Conservation (phyloP, 2,329 filamentous ascomycete species). For the Colletotrichum sp. region DNA sequence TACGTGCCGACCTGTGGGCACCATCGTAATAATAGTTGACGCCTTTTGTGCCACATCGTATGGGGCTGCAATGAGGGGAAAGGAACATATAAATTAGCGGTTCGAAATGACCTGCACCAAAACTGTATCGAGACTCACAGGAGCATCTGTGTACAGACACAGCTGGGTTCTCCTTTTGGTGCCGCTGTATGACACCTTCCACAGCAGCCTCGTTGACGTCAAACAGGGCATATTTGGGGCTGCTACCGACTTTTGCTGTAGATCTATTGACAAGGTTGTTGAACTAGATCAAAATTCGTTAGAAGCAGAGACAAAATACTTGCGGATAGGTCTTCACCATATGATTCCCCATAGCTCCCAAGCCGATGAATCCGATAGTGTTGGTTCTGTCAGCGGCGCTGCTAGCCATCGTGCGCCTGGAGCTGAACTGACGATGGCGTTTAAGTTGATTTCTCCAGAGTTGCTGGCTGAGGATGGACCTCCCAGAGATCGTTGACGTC, state of each 20-base stretch:
- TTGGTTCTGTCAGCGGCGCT: background rate
- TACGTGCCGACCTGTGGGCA: background rate
- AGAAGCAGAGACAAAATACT: background rate
- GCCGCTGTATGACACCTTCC: background rate
- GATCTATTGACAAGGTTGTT: background rate
- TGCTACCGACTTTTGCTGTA: background rate
- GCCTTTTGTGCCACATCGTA: background rate
- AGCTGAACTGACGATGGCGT: background rate
- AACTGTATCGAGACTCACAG: background rate
- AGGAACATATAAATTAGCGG: background rate
- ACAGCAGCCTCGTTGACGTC: background rate
- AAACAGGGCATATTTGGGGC: background rate
- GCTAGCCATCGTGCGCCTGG: background rate
- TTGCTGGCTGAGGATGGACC: background rate
- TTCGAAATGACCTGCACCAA: fast-evolving
- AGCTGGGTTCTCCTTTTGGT: background rate
- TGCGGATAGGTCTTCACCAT: background rate
- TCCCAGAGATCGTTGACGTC: background rate
- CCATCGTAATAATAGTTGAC: background rate
- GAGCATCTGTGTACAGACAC: background rate
- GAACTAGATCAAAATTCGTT: background rate
- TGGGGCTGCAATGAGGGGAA: background rate
- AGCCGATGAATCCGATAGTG: background rate
- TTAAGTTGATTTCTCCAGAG: background rate
- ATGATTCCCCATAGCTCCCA: background rate